A percentile compares a stretch with the other conserved stretches of the same genome.
These are phyloP conservation scores for Aspergillus novofumigatus DNA, from an alignment of 2,329 filamentous ascomycete genomes.

Conservation along the genomic window DNA sequence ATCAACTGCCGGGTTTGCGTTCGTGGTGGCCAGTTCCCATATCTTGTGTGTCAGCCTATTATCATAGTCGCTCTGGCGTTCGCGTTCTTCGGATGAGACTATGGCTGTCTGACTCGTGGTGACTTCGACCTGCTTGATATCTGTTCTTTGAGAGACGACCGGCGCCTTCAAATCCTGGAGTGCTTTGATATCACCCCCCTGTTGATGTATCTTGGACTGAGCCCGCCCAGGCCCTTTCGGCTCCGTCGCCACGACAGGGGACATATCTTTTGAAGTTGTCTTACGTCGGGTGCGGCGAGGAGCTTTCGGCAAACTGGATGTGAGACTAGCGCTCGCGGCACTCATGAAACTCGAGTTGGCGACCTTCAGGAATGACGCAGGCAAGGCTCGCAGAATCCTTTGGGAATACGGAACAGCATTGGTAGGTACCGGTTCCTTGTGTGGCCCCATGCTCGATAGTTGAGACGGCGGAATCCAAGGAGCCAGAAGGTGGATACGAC, in stretches of 20 bases:
- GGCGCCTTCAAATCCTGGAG: slow-evolving; percentile 16
- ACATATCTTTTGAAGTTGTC: slow-evolving; percentile 35
- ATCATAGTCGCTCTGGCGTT: slow-evolving; percentile 60
- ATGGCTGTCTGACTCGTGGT: slow-evolving; percentile 5
- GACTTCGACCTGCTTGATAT: slow-evolving; percentile 9
- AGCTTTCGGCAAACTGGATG: slow-evolving; percentile 68
- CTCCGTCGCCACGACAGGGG: slow-evolving; percentile 48
- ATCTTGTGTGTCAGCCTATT: slow-evolving; percentile 84
- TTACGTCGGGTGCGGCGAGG: slow-evolving; percentile 60
- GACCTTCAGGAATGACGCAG: slow-evolving; percentile 84
- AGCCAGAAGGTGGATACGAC: slow-evolving; percentile 87
- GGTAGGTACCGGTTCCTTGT: slow-evolving; percentile 69
- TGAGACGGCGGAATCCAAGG: slow-evolving; percentile 92
- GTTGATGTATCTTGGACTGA: slow-evolving; percentile 15
- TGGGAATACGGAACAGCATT: slow-evolving; percentile 89
- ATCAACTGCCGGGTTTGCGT: slow-evolving; percentile 91
- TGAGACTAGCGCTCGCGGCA: slow-evolving; percentile 81
- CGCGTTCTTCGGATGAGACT: slow-evolving; percentile 28
- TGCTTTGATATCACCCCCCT: slow-evolving; percentile 15
- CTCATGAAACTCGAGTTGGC: slow-evolving; percentile 96
- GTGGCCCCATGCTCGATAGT: slow-evolving; percentile 73
- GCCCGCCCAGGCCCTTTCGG: slow-evolving; percentile 31
- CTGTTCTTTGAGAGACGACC: slow-evolving; percentile 11
- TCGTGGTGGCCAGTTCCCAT: slow-evolving; percentile 86
- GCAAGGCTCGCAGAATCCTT: slow-evolving; percentile 81